Percentiles rank a stretch among this genome's conserved stretches.
phyloP scores from a whole-genome alignment of 169 alveolate species.

The Plasmodium relictum region DNA sequence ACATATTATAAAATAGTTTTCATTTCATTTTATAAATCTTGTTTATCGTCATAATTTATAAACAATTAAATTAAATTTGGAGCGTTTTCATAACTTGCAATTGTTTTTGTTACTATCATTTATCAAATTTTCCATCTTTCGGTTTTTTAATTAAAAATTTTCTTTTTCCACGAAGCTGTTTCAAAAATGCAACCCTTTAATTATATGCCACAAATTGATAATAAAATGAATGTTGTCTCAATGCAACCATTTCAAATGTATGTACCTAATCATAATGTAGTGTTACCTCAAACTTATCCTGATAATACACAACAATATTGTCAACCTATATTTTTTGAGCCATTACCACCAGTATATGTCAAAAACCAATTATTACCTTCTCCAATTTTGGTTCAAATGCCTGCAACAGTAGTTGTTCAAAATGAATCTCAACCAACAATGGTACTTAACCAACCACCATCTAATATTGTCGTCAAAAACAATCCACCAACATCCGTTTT shows the following conservation, averaged over 20 bases:
- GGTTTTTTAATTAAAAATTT: slow-evolving; percentile 6
- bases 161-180: slow-evolving; percentile 1
- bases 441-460: slow-evolving; percentile 89
- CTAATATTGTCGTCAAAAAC: slow-evolving; percentile 87
- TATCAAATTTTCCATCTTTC: not conserved
- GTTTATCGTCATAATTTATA: slow-evolving; percentile 16
- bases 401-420: slow-evolving; percentile 87
- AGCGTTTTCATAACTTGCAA: slow-evolving; percentile 18
- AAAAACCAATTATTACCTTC: slow-evolving; percentile 76
- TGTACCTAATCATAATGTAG: slow-evolving; percentile 58
- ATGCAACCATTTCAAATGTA: slow-evolving; percentile 71
- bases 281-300: slow-evolving; percentile 44
- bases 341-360: slow-evolving; percentile 74
- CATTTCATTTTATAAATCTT: slow-evolving; percentile 38
- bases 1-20: slow-evolving; percentile 29
- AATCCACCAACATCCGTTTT: slow-evolving; percentile 88
- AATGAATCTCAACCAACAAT: slow-evolving; percentile 87
- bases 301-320: slow-evolving; percentile 53
- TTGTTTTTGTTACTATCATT: not conserved
- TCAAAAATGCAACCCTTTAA: slow-evolving; percentile 56
- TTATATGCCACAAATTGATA: slow-evolving; percentile 62
- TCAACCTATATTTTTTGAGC: slow-evolving; percentile 76
- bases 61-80: slow-evolving; percentile 1
- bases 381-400: slow-evolving; percentile 83
- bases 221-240: slow-evolving; percentile 52